phyloP scores from a whole-genome alignment of 2,329 filamentous ascomycete species.

The Colletotrichum chlorophyti region DNA sequence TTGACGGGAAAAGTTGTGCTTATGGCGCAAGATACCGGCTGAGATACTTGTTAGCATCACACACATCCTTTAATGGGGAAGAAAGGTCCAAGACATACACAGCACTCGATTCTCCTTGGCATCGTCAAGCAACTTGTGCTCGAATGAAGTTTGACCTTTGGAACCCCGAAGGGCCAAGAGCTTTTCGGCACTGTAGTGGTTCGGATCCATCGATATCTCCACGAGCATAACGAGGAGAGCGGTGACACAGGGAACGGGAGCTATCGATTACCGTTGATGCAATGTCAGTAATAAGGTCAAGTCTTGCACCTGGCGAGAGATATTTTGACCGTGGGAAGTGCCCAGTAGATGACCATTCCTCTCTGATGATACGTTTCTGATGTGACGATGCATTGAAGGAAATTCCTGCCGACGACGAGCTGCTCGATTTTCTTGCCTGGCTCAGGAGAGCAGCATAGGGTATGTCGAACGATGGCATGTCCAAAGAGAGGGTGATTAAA shows the following conservation, averaged over 20 bases:
- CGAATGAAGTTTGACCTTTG: slow-evolving; percentile 2
- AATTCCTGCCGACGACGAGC: background rate
- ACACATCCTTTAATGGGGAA: background rate
- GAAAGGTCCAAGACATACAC: background rate
- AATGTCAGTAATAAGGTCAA: background rate
- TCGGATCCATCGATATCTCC: slow-evolving; percentile 9
- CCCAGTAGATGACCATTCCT: too few species aligned
- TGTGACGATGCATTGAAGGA: too few species aligned
- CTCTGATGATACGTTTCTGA: too few species aligned
- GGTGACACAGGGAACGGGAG: background rate
- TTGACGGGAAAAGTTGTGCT: too few species aligned
- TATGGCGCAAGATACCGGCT: background rate
- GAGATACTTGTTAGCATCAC: slow-evolving; percentile 3
- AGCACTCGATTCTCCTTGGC: slow-evolving; percentile 4
- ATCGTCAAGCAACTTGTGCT: slow-evolving; percentile 16
- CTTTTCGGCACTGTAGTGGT: slow-evolving; percentile 14
- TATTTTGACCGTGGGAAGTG: too few species aligned
- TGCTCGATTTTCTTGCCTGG: too few species aligned
- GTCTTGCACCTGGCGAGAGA: too few species aligned
- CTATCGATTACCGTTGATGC: background rate
- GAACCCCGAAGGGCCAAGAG: slow-evolving; percentile 21
- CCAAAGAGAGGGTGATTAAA: background rate
- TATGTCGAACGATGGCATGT: too few species aligned
- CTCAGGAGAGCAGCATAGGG: too few species aligned
- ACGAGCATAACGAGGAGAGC: background rate